phyloP scores from a whole-genome alignment of 768 basidiomycete species.

The Serpula lacrymans region DNA sequence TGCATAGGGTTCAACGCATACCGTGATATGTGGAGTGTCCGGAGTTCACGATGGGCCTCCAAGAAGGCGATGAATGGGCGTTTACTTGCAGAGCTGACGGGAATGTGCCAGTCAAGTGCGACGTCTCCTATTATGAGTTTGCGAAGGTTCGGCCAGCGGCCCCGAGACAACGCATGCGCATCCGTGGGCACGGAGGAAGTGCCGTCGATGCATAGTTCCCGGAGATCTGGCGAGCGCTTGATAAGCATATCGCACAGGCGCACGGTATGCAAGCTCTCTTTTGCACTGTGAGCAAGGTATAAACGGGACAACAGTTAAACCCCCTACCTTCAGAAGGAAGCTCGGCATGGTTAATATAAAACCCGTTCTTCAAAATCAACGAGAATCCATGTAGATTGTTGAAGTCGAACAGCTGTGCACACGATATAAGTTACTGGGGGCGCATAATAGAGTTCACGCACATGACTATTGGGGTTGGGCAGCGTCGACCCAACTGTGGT shows the following conservation, averaged over 20 bases:
- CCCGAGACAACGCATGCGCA: conserved; percentile 51
- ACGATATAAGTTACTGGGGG: conserved; percentile 3
- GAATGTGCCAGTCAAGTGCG: conserved; percentile 51
- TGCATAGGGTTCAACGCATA: conserved; percentile 53
- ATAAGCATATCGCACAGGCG: conserved; percentile 71
- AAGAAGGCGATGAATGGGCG: conserved; percentile 66
- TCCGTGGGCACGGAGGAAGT: conserved; percentile 52
- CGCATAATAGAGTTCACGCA: conserved; percentile 30
- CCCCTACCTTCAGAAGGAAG: conserved; percentile 52
- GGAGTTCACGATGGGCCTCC: conserved; percentile 56
- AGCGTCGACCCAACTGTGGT: conserved; percentile 60
- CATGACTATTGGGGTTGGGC: conserved; percentile 58
- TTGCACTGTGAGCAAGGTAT: too few relatives aligned
- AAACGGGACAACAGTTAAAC: background rate
- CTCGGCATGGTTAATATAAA: conserved; percentile 54
- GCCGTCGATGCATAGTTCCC: conserved; percentile 59
- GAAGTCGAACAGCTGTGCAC: conserved; percentile 63
- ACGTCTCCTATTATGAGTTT: conserved; percentile 64
- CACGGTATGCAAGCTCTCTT: too few relatives aligned
- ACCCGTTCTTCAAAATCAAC: conserved; percentile 55
- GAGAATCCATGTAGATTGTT: conserved; percentile 59
- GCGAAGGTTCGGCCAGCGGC: conserved; percentile 65
- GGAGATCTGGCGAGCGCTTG: conserved; percentile 58
- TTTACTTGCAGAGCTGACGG: conserved; percentile 39
- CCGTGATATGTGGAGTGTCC: conserved; percentile 48